Evolutionary conservation across 345 rosid genomes (phyloP), one percentile per base, ranked within the genome.

Genomic region (Heritiera fomes): DNA sequence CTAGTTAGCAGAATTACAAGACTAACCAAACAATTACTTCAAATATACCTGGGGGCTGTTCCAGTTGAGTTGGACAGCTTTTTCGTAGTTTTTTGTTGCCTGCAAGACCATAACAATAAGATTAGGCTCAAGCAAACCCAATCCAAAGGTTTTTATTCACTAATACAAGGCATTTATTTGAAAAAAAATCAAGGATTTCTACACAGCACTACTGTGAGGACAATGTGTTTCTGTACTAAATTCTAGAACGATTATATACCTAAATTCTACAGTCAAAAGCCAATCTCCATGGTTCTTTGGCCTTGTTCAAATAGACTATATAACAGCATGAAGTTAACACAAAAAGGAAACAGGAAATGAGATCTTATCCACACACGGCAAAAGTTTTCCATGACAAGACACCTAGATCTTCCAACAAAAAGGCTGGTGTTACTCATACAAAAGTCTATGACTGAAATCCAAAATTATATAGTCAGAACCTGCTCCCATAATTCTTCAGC

Each of bases 401-500:
- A 18, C 47, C 28, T 0, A 50, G 30, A 38, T 58, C 34, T 53
- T 18, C 49, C 63, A 53, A 71, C 43, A 56, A 52, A 53, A 71
- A 13, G 38, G n/a, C 62, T 52, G 17, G 75, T 34, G 6, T 72
- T 53, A 53, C 30, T 72, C 18, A 18, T 53, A 17, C 30, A 53
- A 18, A 45, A 45, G 34, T 38, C 47, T 70, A 61, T 18, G 41
- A 72, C 53, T 14, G 52, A 41, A 58, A 49, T 23, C 64, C 49
- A 80, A 67, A 69, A 75, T 47, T 73, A 78, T 64, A 61, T 13
- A 50, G 9, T 64, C 63, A 66, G 45, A 80, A 94, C 99, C 91
- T 91, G 98, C 86, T 90, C 89, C 99, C 99, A 97, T 55, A 94
- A 81, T 88, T 97, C 98, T 88, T 97, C 99, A 75, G 98, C 99